Base-by-base conservation (phyloP, 2,329 filamentous ascomycete genomes). In the Penicillium sp. region DNA sequence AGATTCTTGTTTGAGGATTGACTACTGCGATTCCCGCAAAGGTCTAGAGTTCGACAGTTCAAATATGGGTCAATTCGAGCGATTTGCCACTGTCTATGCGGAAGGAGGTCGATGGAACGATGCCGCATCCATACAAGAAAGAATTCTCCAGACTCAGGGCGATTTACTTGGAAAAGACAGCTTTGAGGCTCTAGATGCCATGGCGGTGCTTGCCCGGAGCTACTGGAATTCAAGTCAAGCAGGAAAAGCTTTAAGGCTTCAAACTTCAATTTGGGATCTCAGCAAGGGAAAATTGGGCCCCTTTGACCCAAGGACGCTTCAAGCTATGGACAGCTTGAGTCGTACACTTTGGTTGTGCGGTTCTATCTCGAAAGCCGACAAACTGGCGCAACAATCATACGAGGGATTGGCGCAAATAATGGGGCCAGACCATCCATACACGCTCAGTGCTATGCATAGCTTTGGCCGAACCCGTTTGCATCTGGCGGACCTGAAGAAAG, bases 301-400 rank as follows among this genome's bases (percentile, higher is more conserved):
- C 7, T 61, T 64, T 53, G 61, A 68, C 52, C 67, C 63, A 41
- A 50, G 61, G 28, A 70, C 68, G 5, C 56, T 71, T 22, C 62
- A 52, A 40, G 62, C 67, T 5, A 69, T 70, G 65, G 68, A 69
- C 54, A 66, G 64, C 31, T 53, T 71, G 12, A 64, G 61, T 17
- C 62, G 66, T 28, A 65, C 66, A 25, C 61, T 63, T 45, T 61
- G 59, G 40, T 31, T 57, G 37, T 47, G 50, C 37, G 59, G 59
- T 30, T 35, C 36, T 22, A 42, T 48, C 30, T 47, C 53, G 25
- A 58, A 64, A 31, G 56, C 56, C 12, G 35, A 55, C 11, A 26
- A 30, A 11, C 45, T 66, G 3, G 62, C 64, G 33, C 46, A 60
- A 26, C 53, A 59, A 22, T 53, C 62, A 5, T 53, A 57, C 42